These are phyloP conservation scores for Aspergillus biplanus DNA, from an alignment of 495 filamentous ascomycete genomes.

Conservation along the genomic window DNA sequence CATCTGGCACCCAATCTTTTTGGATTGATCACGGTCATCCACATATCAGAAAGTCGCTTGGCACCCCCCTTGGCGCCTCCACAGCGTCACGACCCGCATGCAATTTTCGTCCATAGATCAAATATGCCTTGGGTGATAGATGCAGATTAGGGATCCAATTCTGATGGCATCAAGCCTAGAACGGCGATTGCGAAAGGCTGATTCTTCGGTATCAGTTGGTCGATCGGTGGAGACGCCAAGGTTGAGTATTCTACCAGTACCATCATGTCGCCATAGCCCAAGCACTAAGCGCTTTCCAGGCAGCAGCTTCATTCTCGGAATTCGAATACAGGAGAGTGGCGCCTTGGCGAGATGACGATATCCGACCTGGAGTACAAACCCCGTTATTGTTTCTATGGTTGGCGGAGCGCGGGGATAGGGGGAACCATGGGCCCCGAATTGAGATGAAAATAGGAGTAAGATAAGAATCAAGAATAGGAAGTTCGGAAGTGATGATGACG, in stretches of 20 bases:
- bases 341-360: neutral
- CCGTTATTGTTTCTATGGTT: neutral
- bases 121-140: conserved; percentile 1
- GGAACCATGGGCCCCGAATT: neutral
- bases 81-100: conserved; percentile 8
- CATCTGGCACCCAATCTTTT: neutral
- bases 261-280: neutral
- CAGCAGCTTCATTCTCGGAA: conserved; percentile 14
- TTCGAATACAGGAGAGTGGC: conserved; percentile 4
- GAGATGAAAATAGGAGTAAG: neutral
- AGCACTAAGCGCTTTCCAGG: conserved; percentile 5
- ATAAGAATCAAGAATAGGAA: neutral
- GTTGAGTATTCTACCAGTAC: conserved; percentile 4
- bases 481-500: neutral
- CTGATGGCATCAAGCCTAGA: conserved; percentile 10
- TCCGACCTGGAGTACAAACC: neutral
- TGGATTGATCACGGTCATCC: conserved; percentile 4
- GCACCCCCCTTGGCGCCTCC: conserved; percentile 16
- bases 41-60: conserved; percentile 16
- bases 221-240: conserved; percentile 24
- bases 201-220: conserved; percentile 15
- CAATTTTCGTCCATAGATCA: conserved; percentile 1
- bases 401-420: neutral
- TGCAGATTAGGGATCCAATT: conserved; percentile 13
- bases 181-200: conserved; percentile 8